Conservation (phyloP, 441 rosid genomes). For the Populus hybrid region DNA sequence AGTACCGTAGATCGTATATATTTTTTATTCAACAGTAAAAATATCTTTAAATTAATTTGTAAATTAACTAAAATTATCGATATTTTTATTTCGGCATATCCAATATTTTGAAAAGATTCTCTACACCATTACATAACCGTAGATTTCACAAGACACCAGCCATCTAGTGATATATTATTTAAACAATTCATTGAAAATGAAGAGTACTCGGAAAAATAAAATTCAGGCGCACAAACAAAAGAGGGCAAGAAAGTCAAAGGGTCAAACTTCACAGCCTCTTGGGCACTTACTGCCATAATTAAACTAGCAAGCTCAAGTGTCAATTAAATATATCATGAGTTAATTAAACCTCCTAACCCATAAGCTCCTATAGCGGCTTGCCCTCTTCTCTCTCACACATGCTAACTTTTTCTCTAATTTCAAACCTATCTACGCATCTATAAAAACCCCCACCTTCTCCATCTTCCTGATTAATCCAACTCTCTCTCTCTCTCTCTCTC, state of each 20-base stretch:
- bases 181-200: not conserved
- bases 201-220: not conserved
- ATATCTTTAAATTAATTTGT: too few relatives aligned
- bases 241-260: slow-evolving; percentile 49
- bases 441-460: slow-evolving; percentile 41
- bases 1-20: too few relatives aligned
- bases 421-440: slow-evolving; percentile 45
- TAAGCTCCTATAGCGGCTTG: slow-evolving; percentile 46
- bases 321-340: slow-evolving; percentile 1
- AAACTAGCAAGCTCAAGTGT: slow-evolving; percentile 24
- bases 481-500: slow-evolving; percentile 16
- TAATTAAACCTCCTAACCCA: slow-evolving; percentile 3
- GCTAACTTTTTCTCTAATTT: slow-evolving; percentile 33
- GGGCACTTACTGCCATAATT: not conserved
- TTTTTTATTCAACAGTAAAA: too few relatives aligned
- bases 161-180: too few relatives aligned
- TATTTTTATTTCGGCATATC: too few relatives aligned
- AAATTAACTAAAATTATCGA: too few relatives aligned
- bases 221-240: not conserved
- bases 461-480: slow-evolving; percentile 32
- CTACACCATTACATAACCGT: too few relatives aligned
- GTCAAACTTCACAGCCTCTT: slow-evolving; percentile 55
- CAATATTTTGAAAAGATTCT: too few relatives aligned
- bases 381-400: slow-evolving; percentile 29
- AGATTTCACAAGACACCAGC: too few relatives aligned